Evolutionary conservation across 768 basidiomycete species (phyloP).

Genomic region (Termitomyces sp.): DNA sequence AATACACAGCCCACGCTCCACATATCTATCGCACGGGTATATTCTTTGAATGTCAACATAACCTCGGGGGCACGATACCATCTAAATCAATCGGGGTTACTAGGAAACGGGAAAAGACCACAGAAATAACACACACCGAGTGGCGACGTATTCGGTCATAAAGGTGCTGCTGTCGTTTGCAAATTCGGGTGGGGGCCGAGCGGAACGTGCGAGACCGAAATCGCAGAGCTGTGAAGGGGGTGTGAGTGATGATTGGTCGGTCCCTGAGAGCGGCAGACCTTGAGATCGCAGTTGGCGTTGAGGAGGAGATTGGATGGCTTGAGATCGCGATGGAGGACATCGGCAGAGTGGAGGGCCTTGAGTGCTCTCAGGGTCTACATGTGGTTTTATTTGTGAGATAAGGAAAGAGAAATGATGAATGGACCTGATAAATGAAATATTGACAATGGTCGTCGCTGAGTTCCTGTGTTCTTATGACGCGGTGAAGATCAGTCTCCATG

Average conservation of each 20-base stretch:
- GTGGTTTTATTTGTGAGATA: not conserved
- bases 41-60: constrained; percentile 97
- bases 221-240: constrained; percentile 57
- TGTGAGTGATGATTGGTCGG: not conserved
- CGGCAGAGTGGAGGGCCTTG: constrained; percentile 92
- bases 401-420: constrained; percentile 10
- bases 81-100: constrained; percentile 25
- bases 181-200: constrained; percentile 65
- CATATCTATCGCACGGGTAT: constrained; percentile 82
- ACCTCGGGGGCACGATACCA: constrained; percentile 99
- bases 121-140: constrained; percentile 53
- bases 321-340: constrained; percentile 92
- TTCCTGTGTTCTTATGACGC: constrained; percentile 93
- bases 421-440: constrained; percentile 94
- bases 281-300: constrained; percentile 95
- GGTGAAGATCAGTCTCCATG: constrained; percentile 93
- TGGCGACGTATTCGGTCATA: constrained; percentile 95
- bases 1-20: constrained; percentile 86
- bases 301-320: constrained; percentile 95
- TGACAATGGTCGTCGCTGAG: constrained; percentile 94
- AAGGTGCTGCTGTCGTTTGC: constrained; percentile 75
- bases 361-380: constrained; percentile 79
- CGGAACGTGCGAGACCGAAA: constrained; percentile 83
- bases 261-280: constrained; percentile 40
- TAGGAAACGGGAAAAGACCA: not conserved